Evolutionary conservation across 805 yeast genomes (phyloP), one percentile per base, ranked within the genome.

Genomic region (Yarrowia divulgata): DNA sequence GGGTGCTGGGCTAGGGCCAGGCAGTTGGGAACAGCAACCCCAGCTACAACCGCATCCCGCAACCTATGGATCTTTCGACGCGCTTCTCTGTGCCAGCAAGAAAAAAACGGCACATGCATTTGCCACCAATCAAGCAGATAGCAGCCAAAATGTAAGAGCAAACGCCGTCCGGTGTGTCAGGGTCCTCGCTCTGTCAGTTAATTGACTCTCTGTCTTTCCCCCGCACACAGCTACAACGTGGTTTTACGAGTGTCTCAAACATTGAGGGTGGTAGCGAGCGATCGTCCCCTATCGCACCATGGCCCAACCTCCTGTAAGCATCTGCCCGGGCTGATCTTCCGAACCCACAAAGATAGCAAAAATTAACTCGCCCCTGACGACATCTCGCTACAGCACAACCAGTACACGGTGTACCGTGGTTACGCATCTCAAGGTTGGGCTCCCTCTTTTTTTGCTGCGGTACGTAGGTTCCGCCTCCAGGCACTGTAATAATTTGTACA

Each of bases 41-140:
- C 63, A 57, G 48, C 12, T 14, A 29, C 29, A 57, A 34, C 48
- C 48, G 63, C 63, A 40, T 57, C 48, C 14, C 14, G 4, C 29
- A 23, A 23, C 29, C 29, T n/a, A 16, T 12, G 13, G 18, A 32
- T 16, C 3, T 40, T 57, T 57, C 63, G 37, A 57, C 63, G 63
- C 48, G 63, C 48, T 57, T 55, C 62, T 23, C 62, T 23, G 62
- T 39, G 63, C 63, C 40, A 40, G 48, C 63, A 37, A 39, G 12
- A 19, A 39, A 23, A 23, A 3, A 6, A 18, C 2, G 45, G 43
- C 43, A n/a, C 13, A 52, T 55, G 62, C 62, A n/a, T 29, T 57
- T 57, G 63, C 63, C 63, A 57, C 60, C 45, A 37, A 23, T 18
- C n/a, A 16, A 42, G 5, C 16, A 39, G 42, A 12, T 13, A 13